Conservation (phyloP, 176 grass and related monocot species). For the Eleusine coracana region DNA sequence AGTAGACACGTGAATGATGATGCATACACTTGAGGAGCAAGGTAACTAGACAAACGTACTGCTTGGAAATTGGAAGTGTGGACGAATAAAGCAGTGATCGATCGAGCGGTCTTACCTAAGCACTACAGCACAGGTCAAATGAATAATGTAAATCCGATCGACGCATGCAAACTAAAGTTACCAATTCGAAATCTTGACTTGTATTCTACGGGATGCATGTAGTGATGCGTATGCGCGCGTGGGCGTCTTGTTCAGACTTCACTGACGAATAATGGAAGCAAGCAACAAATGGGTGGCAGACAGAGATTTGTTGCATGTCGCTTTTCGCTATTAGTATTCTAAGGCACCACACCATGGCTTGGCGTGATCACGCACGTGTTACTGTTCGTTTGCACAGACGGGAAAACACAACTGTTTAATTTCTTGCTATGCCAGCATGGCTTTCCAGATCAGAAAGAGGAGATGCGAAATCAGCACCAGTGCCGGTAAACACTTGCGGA, state of each 20-base stretch:
- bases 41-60: no score
- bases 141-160: not conserved
- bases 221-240: not conserved
- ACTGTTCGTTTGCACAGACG: not conserved
- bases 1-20: no score
- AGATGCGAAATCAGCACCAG: not conserved
- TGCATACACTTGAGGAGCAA: no score
- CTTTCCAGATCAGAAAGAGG: not conserved
- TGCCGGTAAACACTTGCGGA: not conserved
- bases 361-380: conserved; percentile 18
- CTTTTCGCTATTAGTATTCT: conserved; percentile 16
- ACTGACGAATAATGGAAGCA: not conserved
- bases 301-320: not conserved
- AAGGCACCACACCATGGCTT: not conserved
- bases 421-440: no score
- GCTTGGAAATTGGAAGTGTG: not conserved
- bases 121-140: not conserved
- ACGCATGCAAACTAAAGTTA: no score
- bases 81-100: conserved; percentile 14
- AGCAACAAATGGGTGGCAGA: conserved; percentile 12
- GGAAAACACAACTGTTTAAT: not conserved
- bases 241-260: not conserved
- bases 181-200: not conserved
- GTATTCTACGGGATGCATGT: conserved; percentile 7
- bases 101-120: conserved; percentile 33